These are phyloP conservation scores for Croton setiger DNA, from an alignment of 441 rosid genomes.

Conservation along the genomic window DNA sequence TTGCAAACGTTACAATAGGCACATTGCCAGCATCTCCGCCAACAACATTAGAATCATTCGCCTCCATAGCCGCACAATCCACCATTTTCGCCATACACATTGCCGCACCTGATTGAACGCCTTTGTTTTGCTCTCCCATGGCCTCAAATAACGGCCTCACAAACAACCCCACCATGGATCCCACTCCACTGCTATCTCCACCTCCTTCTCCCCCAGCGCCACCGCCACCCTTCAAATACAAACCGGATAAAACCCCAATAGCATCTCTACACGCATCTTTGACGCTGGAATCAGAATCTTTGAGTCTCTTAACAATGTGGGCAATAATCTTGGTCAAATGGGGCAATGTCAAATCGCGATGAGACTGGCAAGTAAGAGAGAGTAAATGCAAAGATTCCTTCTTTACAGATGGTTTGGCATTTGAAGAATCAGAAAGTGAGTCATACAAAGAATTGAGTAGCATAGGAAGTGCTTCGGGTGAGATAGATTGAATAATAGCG, in stretches of 20 bases:
- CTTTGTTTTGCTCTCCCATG: conserved; percentile 95
- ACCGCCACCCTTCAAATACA: conserved; percentile 45
- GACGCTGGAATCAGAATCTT: conserved; percentile 85
- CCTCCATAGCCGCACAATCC: conserved; percentile 46
- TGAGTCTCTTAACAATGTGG: conserved; percentile 66
- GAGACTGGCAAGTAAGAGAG: conserved; percentile 55
- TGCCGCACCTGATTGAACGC: conserved; percentile 91
- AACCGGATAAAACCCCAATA: conserved; percentile 65
- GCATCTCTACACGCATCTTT: conserved; percentile 86
- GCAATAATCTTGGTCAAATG: conserved; percentile 72
- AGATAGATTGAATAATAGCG: conserved; percentile 51
- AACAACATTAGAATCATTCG: background rate
- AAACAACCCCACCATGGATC: conserved; percentile 59
- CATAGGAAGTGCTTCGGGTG: conserved; percentile 79
- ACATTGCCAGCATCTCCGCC: conserved; percentile 29
- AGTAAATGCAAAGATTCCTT: conserved; percentile 78
- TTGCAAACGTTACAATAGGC: conserved; percentile 61
- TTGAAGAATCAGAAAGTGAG: conserved; percentile 46
- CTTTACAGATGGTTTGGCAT: conserved; percentile 82
- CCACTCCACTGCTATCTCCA: conserved; percentile 35
- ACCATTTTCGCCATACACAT: conserved; percentile 90
- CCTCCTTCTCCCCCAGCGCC: conserved; percentile 33
- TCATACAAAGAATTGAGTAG: conserved; percentile 83
- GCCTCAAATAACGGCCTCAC: conserved; percentile 89
- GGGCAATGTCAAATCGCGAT: conserved; percentile 55